Conservation (phyloP, 352 stramenopile species). For the Globisporangium radiosum region DNA sequence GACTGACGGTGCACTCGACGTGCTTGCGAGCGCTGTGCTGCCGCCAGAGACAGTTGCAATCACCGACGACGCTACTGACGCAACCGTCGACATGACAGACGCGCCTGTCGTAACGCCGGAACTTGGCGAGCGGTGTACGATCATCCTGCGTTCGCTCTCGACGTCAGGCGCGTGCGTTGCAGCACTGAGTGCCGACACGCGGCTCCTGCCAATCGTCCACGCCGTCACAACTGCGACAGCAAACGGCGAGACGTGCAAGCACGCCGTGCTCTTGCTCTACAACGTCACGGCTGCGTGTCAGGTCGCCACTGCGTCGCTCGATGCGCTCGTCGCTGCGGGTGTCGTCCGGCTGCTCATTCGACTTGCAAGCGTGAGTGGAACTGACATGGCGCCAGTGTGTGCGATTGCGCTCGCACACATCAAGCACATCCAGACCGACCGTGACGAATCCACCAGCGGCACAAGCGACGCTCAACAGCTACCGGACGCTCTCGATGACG, state of each 20-base stretch:
- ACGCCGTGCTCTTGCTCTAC: constrained; percentile 68
- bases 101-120: constrained; percentile 3
- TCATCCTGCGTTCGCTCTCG: constrained; percentile 66
- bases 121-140: constrained; percentile 52
- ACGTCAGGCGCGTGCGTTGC: constrained; percentile 37
- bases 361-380: constrained; percentile 34
- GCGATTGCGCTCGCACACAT: constrained; percentile 72
- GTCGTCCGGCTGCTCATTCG: constrained; percentile 61
- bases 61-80: not conserved
- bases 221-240: constrained; percentile 26
- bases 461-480: constrained; percentile 17
- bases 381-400: constrained; percentile 62
- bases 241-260: constrained; percentile 39
- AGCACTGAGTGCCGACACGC: constrained; percentile 41
- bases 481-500: constrained; percentile 60
- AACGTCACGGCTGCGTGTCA: constrained; percentile 53
- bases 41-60: not conserved
- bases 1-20: constrained; percentile 48
- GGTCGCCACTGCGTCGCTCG: constrained; percentile 22
- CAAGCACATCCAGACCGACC: constrained; percentile 64
- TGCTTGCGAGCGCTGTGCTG: constrained; percentile 35
- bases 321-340: constrained; percentile 40
- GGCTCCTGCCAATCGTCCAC: constrained; percentile 44
- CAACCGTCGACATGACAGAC: not conserved
- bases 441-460: constrained; percentile 14